Conservation (phyloP, 305 asterid species). For the Fraxinus floribunda region DNA sequence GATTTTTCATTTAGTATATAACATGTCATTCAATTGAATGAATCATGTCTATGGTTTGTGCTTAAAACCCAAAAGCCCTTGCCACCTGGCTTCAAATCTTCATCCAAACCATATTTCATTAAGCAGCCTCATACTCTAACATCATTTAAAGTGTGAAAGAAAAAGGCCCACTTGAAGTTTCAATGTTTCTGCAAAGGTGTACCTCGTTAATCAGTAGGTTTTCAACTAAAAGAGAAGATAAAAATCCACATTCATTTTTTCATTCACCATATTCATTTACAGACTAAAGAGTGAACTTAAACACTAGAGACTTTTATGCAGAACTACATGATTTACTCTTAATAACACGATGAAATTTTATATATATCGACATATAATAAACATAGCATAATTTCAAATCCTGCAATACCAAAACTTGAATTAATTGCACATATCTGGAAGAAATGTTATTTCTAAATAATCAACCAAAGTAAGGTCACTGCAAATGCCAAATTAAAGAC, state of each 20-base stretch:
- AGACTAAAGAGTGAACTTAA: not conserved
- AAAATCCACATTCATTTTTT: not conserved
- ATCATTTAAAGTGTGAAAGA: not conserved
- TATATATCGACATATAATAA: not conserved
- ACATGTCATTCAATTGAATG: not conserved
- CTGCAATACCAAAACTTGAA: not conserved
- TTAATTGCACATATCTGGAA: not conserved
- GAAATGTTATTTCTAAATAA: not conserved
- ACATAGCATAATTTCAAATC: not conserved
- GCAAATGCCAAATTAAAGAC: not conserved
- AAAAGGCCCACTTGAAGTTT: not conserved
- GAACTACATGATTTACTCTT: constrained; percentile 1
- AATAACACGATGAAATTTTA: not conserved
- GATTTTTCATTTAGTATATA: not conserved
- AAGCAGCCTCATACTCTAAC: not conserved
- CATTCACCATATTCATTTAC: not conserved
- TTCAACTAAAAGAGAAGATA: not conserved
- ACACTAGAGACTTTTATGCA: not conserved
- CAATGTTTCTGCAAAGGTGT: not conserved
- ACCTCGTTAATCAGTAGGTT: not conserved
- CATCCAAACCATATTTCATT: not conserved
- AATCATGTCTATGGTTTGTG: not conserved
- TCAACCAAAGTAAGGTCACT: not conserved
- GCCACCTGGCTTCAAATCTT: not conserved
- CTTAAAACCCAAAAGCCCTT: not conserved